A percentile compares a stretch with the other conserved stretches of the same genome.
Evolutionary conservation across 2,329 filamentous ascomycete genomes (phyloP).

Genomic region (Beauveria asiatica): DNA sequence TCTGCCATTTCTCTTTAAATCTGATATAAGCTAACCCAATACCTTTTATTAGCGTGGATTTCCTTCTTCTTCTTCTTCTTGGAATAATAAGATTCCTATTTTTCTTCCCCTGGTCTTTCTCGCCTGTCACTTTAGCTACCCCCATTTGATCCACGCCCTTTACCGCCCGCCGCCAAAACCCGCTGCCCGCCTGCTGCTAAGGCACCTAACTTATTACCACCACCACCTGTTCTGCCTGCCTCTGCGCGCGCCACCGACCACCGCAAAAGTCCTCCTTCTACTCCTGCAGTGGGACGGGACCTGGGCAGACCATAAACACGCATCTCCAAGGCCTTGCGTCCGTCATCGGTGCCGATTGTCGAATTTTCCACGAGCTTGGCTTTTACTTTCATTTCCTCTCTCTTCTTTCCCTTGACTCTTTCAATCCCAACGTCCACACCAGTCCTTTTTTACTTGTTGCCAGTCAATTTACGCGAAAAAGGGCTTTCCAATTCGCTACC

Average conservation of each 20-base stretch:
- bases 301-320: slow-evolving; percentile 4
- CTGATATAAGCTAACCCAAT: background rate
- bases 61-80: background rate
- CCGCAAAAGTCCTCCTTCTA: slow-evolving; percentile 7
- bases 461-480: background rate
- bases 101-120: background rate
- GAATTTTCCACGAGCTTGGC: background rate
- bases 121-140: background rate
- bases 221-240: background rate
- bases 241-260: background rate
- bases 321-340: background rate
- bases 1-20: background rate
- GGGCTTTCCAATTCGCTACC: background rate
- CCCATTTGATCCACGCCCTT: background rate
- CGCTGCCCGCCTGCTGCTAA: background rate
- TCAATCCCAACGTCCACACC: background rate
- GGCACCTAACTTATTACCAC: background rate
- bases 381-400: slow-evolving; percentile 7
- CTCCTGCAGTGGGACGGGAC: background rate
- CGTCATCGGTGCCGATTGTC: background rate
- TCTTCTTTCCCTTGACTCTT: background rate
- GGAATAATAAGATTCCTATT: too few species aligned
- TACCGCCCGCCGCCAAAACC: slow-evolving; percentile 4
- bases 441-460: background rate
- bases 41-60: background rate